Evolutionary conservation across 352 stramenopile genomes (phyloP).

Genomic region (Globisporangium heterothallicum): DNA sequence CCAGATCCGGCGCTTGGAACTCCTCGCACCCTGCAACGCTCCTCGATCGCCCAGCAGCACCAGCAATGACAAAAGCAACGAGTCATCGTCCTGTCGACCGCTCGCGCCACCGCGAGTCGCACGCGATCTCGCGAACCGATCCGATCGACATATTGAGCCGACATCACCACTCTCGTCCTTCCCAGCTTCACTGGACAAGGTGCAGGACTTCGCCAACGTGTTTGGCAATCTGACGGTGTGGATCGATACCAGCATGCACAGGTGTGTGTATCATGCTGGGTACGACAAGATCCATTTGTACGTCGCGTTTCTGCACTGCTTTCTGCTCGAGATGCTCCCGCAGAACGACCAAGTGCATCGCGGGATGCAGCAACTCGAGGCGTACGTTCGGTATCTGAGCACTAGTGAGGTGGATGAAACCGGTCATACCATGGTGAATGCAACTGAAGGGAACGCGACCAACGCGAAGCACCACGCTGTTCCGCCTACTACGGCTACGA

Average conservation of each 20-base stretch:
- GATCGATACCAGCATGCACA: conserved; percentile 22
- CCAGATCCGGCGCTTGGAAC: conserved; percentile 26
- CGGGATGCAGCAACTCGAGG: conserved; percentile 13
- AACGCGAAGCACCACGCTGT: neutral
- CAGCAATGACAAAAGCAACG: neutral
- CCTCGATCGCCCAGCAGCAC: neutral
- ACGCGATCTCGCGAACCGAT: neutral
- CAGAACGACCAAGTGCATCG: conserved; percentile 5
- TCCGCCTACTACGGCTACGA: too few relatives aligned
- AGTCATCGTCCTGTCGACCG: conserved; percentile 2
- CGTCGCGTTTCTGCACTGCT: conserved; percentile 15
- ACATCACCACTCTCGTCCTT: neutral
- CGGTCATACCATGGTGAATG: neutral
- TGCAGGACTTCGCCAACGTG: conserved; percentile 12
- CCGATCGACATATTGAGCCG: neutral
- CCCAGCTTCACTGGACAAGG: neutral
- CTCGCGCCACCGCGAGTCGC: conserved; percentile 4
- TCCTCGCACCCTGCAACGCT: conserved; percentile 12
- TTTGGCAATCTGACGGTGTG: conserved; percentile 37
- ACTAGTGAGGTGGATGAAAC: neutral
- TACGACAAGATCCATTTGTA: conserved; percentile 34
- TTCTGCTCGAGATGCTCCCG: conserved; percentile 24
- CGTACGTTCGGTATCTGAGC: conserved; percentile 24
- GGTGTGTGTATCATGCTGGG: conserved; percentile 19
- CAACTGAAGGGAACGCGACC: neutral